Evolutionary conservation across 176 grass and related monocot genomes (phyloP), one percentile per base, ranked within the genome.

Genomic region (Ampelocalamus luodianensis): DNA sequence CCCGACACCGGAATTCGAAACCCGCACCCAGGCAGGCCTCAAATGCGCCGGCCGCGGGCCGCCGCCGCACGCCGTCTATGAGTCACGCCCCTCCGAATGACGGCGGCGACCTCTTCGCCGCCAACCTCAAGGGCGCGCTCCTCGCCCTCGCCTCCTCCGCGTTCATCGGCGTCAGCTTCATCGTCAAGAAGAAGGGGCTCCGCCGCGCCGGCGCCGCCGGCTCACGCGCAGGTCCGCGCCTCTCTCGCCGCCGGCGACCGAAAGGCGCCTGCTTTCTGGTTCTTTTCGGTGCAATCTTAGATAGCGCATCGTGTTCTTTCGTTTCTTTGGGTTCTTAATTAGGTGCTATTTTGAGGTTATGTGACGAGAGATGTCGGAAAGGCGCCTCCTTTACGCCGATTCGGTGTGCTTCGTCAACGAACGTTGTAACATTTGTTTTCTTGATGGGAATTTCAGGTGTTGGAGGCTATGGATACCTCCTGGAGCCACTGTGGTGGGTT

Each of bases 81-180:
- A 83, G 67, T 56, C 24, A 34, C 34, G 65, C 37, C 76, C 18
- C 69, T 62, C 49, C 67, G 61, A 87, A 85, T 72, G 79, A 39
- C 54, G 77, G 76, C 88, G 77, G 85, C 64, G 88, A 93, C 73
- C 89, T 93, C 75, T 94, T 98, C 80, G 87, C 74, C 51, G 96
- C 94, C 64, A 98, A 98, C 85, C 87, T 98, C 51, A 95, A 85
- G 89, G 96, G 96, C 67, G 73, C 92, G 71, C 81, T 98, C 80
- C 91, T 98, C 77, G 87, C 96, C 64, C 69, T 95, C 76, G 89
- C 87, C 74, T 98, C 96, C 69, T 95, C 93, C 83, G 85, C 91
- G 62, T 98, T 98, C 87, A 95, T 98, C 85, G 93, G 96, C n/a
- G 96, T 92, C 84, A 98, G 96, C 87, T 98, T 98, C 87, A 93